Base-by-base conservation (phyloP, 2,329 filamentous ascomycete species). In the Bipolaris oryzae region DNA sequence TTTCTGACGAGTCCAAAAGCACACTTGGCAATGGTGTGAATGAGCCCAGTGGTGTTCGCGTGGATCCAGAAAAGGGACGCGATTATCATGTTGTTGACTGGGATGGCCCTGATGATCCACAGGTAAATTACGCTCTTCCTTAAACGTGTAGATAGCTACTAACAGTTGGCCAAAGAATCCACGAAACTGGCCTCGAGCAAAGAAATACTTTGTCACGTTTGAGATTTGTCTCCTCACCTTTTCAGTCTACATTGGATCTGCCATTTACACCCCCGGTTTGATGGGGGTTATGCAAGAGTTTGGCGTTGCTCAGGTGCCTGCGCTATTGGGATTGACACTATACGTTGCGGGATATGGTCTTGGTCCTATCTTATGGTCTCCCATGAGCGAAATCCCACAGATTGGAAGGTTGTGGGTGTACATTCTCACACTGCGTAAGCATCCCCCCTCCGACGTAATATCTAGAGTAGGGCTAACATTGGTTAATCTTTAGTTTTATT, bases 11-110 rank as follows among this genome's bases (percentile, higher is more conserved):
- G 39, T 60, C 64, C 25, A 60, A 60, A 11, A 48, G 25, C 3
- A 65, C 55, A 9, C 70, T 53, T 39, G 58, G 48, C 1, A 57
- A 69, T 3, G 64, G 65, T 1, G 62, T 60, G 15, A 64, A 72
- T 43, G 62, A 77, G 25, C 70, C 74, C 3, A 81, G 76, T 42
- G 79, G 78, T 18, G 73, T 77, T 7, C 69, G 67, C 28, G 69
- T 83, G 13, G 82, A 85, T 65, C 74, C 78, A 1, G 83, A 85
- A 61, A 85, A 84, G 60, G 82, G 82, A 0, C 76, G 71, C 57
- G 81, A 85, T 66, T 66, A 78, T 7, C 71, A 80, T 51, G 69
- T 86, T 5, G 77, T 86, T 6, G 75, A 78, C 34, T 86, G 83
- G 83, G 82, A 76, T 61, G 80, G 78, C 0, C 74, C 77, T 0